Percentiles rank a stretch among this genome's conserved stretches.
Conservation (phyloP, 2,329 filamentous ascomycete genomes). For the Teratosphaeria destructans region DNA sequence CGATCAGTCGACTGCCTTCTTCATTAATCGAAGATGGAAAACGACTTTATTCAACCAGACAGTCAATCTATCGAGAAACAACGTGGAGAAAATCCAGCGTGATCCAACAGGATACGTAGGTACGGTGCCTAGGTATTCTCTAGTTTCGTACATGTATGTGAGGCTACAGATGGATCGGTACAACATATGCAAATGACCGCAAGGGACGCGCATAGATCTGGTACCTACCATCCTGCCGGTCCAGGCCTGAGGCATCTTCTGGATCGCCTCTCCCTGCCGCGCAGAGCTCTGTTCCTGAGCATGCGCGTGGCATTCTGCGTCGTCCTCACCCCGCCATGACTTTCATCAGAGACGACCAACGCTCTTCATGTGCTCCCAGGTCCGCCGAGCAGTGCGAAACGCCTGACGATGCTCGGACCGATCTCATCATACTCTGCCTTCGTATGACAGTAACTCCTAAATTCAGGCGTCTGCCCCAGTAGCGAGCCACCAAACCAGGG, state of each 20-base stretch:
- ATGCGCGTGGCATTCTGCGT: not conserved
- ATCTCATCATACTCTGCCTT: slow-evolving; percentile 78
- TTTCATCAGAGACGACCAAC: not conserved
- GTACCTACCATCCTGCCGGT: not conserved
- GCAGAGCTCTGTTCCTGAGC: too few species aligned
- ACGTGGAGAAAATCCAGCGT: too few species aligned
- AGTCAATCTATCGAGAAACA: too few species aligned
- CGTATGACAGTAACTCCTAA: slow-evolving; percentile 95
- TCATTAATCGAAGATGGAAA: not conserved
- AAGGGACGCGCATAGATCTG: not conserved
- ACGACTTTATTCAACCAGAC: too few species aligned
- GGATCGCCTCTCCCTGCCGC: not conserved
- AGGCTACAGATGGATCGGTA: too few species aligned
- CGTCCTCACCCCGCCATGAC: not conserved
- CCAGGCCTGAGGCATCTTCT: not conserved
- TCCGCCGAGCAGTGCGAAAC: slow-evolving; percentile 87
- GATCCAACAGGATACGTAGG: too few species aligned
- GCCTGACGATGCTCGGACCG: slow-evolving; percentile 85
- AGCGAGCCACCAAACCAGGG: slow-evolving; percentile 98
- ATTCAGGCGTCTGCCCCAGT: slow-evolving; percentile 93
- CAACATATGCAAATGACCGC: not conserved
- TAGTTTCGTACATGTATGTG: too few species aligned
- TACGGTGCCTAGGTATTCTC: too few species aligned
- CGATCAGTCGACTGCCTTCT: not conserved
- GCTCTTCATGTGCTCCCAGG: slow-evolving; percentile 62